Conservation (phyloP, 352 stramenopile species). For the Phytophthora pseudosyringae region DNA sequence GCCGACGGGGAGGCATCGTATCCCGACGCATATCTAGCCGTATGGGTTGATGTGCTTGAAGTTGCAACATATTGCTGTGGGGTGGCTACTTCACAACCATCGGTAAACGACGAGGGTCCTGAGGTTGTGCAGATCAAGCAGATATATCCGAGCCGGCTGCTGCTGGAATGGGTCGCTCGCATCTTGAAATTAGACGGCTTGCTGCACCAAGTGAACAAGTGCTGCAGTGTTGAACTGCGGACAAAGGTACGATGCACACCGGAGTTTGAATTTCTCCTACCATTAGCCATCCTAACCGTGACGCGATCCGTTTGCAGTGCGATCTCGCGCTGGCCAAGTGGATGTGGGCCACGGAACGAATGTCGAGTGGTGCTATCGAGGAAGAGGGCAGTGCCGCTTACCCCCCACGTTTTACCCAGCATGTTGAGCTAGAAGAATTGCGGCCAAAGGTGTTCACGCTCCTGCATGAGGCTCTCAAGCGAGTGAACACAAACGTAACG, state of each 20-base stretch:
- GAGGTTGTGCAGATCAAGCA: slow-evolving; percentile 38
- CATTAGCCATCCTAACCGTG: slow-evolving; percentile 1
- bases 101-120: background rate
- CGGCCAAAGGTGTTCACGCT: slow-evolving; percentile 51
- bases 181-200: slow-evolving; percentile 56
- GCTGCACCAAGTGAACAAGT: slow-evolving; percentile 47
- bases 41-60: slow-evolving; percentile 71
- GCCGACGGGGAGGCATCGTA: slow-evolving; percentile 39
- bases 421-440: slow-evolving; percentile 51
- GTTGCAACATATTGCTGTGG: slow-evolving; percentile 55
- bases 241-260: slow-evolving; percentile 47
- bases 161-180: slow-evolving; percentile 60
- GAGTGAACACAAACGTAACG: slow-evolving; percentile 48
- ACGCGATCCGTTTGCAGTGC: slow-evolving; percentile 47
- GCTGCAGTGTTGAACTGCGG: slow-evolving; percentile 58
- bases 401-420: slow-evolving; percentile 17
- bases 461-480: slow-evolving; percentile 57
- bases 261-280: background rate
- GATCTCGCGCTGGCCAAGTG: slow-evolving; percentile 75
- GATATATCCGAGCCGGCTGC: slow-evolving; percentile 52
- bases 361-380: slow-evolving; percentile 7
- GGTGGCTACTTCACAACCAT: slow-evolving; percentile 20
- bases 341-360: slow-evolving; percentile 69
- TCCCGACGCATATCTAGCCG: slow-evolving; percentile 51
- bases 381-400: background rate